Conservation (phyloP, 192 early-diverging fungal genomes). For the Coemansia guatemalensis region DNA sequence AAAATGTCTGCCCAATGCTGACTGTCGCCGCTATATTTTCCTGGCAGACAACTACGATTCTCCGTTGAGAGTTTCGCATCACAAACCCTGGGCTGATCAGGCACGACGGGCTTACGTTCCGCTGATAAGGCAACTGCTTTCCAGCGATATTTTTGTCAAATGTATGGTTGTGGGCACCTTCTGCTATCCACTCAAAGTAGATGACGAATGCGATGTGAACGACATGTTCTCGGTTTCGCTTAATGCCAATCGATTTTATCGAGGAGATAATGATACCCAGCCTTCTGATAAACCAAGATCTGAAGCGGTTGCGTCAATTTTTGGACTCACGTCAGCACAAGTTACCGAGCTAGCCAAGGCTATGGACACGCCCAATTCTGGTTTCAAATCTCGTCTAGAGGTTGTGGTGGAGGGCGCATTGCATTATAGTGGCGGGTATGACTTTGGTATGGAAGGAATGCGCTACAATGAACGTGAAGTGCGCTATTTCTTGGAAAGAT, state of each 20-base stretch:
- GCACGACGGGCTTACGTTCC: neutral
- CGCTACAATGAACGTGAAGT: conserved; percentile 1
- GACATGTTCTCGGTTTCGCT: neutral
- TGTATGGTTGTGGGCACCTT: neutral
- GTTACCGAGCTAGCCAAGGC: neutral
- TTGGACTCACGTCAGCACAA: neutral
- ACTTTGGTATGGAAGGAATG: neutral
- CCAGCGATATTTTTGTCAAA: conserved; percentile 4
- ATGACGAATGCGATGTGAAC: too few species aligned
- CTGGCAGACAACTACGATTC: neutral
- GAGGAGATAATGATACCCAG: neutral
- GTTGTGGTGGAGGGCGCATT: neutral
- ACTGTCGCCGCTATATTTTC: neutral
- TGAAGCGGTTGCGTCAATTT: neutral
- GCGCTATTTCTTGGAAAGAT: neutral
- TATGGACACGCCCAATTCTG: too few species aligned
- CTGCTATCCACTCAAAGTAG: neutral
- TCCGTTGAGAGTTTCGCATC: neutral
- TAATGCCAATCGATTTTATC: neutral
- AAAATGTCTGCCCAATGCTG: neutral
- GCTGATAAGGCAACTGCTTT: neutral
- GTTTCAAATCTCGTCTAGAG: neutral
- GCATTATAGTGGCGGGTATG: neutral
- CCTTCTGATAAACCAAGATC: neutral
- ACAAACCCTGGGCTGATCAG: neutral